These are phyloP conservation scores for Leccinum arenicola DNA, from an alignment of 768 basidiomycete species.

Conservation along the genomic window DNA sequence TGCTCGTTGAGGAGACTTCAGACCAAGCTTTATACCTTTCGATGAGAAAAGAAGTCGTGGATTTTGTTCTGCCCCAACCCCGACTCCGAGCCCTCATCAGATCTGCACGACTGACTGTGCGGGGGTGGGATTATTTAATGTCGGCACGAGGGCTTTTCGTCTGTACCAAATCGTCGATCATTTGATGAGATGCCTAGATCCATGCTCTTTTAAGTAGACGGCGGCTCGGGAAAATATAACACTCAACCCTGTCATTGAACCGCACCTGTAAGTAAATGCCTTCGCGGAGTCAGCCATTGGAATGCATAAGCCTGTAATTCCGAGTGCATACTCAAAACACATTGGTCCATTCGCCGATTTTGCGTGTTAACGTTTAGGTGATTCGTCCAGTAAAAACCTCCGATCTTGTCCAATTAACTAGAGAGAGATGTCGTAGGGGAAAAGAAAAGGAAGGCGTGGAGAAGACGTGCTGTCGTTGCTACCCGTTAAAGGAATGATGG, in stretches of 20 bases:
- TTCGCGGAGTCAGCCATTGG: constrained; percentile 23
- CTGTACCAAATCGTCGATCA: constrained; percentile 21
- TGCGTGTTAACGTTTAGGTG: neutral
- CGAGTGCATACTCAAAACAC: constrained; percentile 10
- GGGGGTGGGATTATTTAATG: constrained; percentile 18
- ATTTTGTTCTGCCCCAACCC: constrained; percentile 9
- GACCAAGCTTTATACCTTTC: constrained; percentile 24
- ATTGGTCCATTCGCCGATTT: constrained; percentile 8
- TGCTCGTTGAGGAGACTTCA: constrained; percentile 7
- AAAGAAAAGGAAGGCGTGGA: constrained; percentile 2
- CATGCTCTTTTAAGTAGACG: constrained; percentile 10
- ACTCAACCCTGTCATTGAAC: constrained; percentile 16
- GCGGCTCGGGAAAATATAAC: constrained; percentile 17
- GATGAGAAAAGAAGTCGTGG: constrained; percentile 4
- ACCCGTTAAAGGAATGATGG: constrained; percentile 20
- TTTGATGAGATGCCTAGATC: constrained; percentile 22
- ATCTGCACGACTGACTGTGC: neutral
- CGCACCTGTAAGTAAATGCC: constrained; percentile 9
- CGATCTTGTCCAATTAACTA: neutral
- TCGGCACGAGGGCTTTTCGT: constrained; percentile 11
- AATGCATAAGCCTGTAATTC: constrained; percentile 9
- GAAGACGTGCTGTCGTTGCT: constrained; percentile 16
- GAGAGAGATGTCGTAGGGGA: neutral
- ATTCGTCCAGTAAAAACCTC: constrained; percentile 1
- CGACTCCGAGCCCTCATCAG: constrained; percentile 10